phyloP scores from a whole-genome alignment of 1,139 yeast genomes.

The Lodderomyces margitis region DNA sequence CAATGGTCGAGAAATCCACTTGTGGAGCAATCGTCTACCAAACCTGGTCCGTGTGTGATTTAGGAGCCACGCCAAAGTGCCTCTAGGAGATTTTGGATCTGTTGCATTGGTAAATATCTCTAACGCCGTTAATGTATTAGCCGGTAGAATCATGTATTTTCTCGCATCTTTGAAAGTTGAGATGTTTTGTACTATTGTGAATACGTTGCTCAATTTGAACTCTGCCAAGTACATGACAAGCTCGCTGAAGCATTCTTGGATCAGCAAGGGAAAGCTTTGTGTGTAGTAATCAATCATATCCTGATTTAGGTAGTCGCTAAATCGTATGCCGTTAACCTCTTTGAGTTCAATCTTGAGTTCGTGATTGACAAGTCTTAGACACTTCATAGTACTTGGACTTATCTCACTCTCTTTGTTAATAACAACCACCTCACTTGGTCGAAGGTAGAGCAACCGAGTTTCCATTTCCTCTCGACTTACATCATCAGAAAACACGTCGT shows the following conservation, averaged over 20 bases:
- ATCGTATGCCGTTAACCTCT: conserved; percentile 2
- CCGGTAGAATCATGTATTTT: conserved; percentile 64
- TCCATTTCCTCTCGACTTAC: conserved; percentile 59
- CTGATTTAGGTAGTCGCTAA: conserved; percentile 14
- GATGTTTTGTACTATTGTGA: conserved; percentile 49
- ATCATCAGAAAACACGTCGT: conserved; percentile 64
- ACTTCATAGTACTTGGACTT: conserved; percentile 26
- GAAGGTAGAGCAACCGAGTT: conserved; percentile 68
- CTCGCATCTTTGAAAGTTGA: conserved; percentile 47
- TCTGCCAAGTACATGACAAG: conserved; percentile 57
- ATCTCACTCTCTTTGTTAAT: conserved; percentile 22
- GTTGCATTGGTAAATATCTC: conserved; percentile 73
- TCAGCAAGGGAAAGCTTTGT: conserved; percentile 19
- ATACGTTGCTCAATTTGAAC: conserved; percentile 58
- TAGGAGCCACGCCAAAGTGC: conserved; percentile 74
- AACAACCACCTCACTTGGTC: conserved; percentile 70
- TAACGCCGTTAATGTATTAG: conserved; percentile 63
- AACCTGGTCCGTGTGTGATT: conserved; percentile 78
- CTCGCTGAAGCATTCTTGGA: conserved; percentile 47
- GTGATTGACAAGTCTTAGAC: conserved; percentile 17
- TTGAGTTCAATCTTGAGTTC: conserved; percentile 17
- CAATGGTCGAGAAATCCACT: conserved; percentile 79
- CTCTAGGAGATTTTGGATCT: conserved; percentile 48
- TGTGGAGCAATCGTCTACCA: conserved; percentile 64
- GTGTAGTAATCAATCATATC: conserved; percentile 26